Conservation (phyloP, 768 basidiomycete genomes). For the Rhizopogon vulgaris region DNA sequence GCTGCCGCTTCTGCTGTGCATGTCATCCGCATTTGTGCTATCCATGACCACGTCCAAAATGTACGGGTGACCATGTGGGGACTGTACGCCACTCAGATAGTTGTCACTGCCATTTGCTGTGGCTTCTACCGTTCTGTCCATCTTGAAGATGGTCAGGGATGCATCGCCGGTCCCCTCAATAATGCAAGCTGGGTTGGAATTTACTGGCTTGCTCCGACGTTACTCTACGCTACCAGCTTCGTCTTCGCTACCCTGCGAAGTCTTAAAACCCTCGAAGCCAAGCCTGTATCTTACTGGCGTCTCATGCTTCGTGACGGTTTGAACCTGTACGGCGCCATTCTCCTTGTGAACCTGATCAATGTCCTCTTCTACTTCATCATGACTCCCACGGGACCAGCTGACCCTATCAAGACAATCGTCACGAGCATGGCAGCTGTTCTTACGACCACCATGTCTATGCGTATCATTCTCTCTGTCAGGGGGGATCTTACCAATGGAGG, state of each 20-base stretch:
- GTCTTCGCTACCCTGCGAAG: slow-evolving; percentile 19
- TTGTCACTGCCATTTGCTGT: slow-evolving; percentile 67
- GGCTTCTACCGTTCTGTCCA: slow-evolving; percentile 82
- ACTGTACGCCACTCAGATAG: slow-evolving; percentile 62
- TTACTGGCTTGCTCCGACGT: slow-evolving; percentile 77
- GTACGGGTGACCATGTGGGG: slow-evolving; percentile 50
- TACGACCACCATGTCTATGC: slow-evolving; percentile 83
- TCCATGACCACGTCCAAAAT: slow-evolving; percentile 58
- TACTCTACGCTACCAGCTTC: slow-evolving; percentile 43
- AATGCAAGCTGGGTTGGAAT: slow-evolving; percentile 69
- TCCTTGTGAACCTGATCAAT: slow-evolving; percentile 77
- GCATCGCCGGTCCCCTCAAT: slow-evolving; percentile 76
- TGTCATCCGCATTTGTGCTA: slow-evolving; percentile 73
- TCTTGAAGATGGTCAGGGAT: slow-evolving; percentile 68
- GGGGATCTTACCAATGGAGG: slow-evolving; percentile 72
- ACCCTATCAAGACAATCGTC: slow-evolving; percentile 78
- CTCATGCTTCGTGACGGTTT: slow-evolving; percentile 87
- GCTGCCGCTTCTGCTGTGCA: slow-evolving; percentile 67
- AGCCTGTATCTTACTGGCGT: slow-evolving; percentile 66
- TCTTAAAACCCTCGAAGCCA: slow-evolving; percentile 25
- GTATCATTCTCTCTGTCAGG: slow-evolving; percentile 78
- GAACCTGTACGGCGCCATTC: slow-evolving; percentile 79
- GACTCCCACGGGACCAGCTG: slow-evolving; percentile 49
- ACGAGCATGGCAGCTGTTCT: slow-evolving; percentile 84
- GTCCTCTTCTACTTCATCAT: slow-evolving; percentile 85